Base-by-base conservation (phyloP, 495 filamentous ascomycete species). In the Aspergillus kassunensis region DNA sequence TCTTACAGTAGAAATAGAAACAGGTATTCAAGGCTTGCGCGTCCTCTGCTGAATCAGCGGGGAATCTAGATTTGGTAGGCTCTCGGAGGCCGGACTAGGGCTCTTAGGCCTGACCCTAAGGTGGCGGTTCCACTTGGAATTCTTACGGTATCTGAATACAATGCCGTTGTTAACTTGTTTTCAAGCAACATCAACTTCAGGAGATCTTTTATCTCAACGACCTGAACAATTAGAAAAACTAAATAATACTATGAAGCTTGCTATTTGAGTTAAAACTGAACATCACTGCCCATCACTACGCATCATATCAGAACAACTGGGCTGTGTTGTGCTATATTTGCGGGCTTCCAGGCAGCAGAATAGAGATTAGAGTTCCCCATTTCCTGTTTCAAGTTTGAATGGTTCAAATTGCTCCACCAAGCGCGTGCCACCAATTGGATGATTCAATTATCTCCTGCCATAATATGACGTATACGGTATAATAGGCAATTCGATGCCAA, bases 11-110 rank as follows among this genome's bases (percentile, higher is more conserved):
- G 21, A 59, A 65, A 68, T 66, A 70, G 61, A 56, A 63, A 60
- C 55, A 61, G 57, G 56, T 46, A 42, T 42, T 49, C 45, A 48
- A 51, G 60, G 68, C 50, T 74, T 74, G 66, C 71, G 67, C 62
- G 69, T 64, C 69, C 69, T 47, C 20, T 29, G 65, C 53, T 71
- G 59, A 71, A 46, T 73, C 63, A 73, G 66, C 62, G 24, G 24
- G 24, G 24, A 4, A 27, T 5, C 2, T 11, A 11, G 25, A 56
- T 49, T 47, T 25, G 30, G 55, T 60, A 54, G 57, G 56, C 6
- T 19, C 6, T 5, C 6, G 0, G 2, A 5, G 24, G 19, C 33
- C 24, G 30, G 37, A 20, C 33, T 47, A 46, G 55, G 53, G 55
- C 39, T 49, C 34, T 18, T 31, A 30, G 35, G 9, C 11, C 36